Evolutionary conservation across 495 filamentous ascomycete species (phyloP).

Genomic region (Penicillium antarcticum): DNA sequence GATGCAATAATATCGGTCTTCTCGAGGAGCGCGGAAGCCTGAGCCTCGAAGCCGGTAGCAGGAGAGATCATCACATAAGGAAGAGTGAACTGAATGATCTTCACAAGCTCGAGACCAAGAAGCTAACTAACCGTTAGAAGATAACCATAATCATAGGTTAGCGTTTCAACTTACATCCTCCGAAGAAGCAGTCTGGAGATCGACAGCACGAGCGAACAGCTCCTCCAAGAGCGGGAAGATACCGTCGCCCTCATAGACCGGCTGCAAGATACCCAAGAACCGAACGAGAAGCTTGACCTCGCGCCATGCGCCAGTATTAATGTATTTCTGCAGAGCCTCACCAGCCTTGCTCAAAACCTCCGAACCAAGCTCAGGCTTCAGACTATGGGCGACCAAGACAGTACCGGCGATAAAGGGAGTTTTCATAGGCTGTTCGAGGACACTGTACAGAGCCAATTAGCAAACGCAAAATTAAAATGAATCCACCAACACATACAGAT

Average conservation of each 20-base stretch:
- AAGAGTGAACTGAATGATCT: constrained; percentile 89
- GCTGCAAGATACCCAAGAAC: constrained; percentile 79
- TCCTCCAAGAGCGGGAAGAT: constrained; percentile 82
- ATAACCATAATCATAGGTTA: not conserved
- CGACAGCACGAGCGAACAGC: constrained; percentile 77
- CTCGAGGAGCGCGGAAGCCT: constrained; percentile 74
- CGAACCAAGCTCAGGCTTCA: constrained; percentile 66
- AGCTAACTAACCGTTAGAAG: constrained; percentile 34
- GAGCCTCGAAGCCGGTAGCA: constrained; percentile 58
- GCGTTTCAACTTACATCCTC: constrained; percentile 67
- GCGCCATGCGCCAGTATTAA: constrained; percentile 75
- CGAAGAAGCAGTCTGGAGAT: constrained; percentile 84
- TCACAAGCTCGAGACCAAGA: constrained; percentile 83
- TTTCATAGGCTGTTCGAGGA: constrained; percentile 92
- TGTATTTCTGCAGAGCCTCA: constrained; percentile 53
- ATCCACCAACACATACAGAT: constrained; percentile 54
- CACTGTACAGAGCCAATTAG: constrained; percentile 27
- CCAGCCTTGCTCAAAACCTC: constrained; percentile 63
- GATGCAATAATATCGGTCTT: constrained; percentile 90
- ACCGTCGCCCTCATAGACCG: constrained; percentile 75
- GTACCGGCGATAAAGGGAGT: constrained; percentile 87
- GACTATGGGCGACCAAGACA: constrained; percentile 68
- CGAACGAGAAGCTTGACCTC: constrained; percentile 87
- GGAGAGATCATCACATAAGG: constrained; percentile 84
- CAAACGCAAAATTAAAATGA: not conserved